Percentiles rank a stretch among this genome's conserved stretches.
Evolutionary conservation across 371 early-diverging fungal species (phyloP).

Genomic region (Mucor lusitanicus): DNA sequence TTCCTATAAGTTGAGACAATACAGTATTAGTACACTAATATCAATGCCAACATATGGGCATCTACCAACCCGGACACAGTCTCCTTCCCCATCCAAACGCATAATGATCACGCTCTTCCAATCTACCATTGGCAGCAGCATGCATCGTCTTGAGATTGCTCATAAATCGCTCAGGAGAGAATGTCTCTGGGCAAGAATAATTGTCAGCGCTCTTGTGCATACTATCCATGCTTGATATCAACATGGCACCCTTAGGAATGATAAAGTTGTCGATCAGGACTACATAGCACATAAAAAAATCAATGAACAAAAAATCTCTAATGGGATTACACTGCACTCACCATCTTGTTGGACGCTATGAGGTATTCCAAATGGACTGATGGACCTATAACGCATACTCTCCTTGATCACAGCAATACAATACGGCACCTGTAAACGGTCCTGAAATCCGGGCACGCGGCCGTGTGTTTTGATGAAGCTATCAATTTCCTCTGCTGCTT

Average conservation of each 20-base stretch:
- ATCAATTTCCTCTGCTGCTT: slow-evolving; percentile 11
- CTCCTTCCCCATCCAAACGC: slow-evolving; percentile 24
- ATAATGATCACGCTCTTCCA: slow-evolving; percentile 17
- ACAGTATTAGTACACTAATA: too few relatives aligned
- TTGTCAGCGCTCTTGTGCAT: slow-evolving; percentile 11
- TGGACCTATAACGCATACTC: slow-evolving; percentile 11
- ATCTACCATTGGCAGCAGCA: slow-evolving; percentile 12
- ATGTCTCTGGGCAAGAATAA: slow-evolving; percentile 13
- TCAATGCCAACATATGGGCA: too few relatives aligned
- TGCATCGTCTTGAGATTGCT: slow-evolving; percentile 9
- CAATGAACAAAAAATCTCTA: neutral
- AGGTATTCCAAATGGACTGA: slow-evolving; percentile 10
- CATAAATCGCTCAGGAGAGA: slow-evolving; percentile 20
- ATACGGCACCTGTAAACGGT: slow-evolving; percentile 12
- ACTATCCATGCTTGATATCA: slow-evolving; percentile 12
- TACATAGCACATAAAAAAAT: neutral
- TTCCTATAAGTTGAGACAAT: too few relatives aligned
- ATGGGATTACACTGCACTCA: neutral
- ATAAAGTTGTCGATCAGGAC: slow-evolving; percentile 10
- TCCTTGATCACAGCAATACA: slow-evolving; percentile 16
- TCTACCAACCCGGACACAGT: too few relatives aligned
- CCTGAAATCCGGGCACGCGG: slow-evolving; percentile 5
- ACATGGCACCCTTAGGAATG: slow-evolving; percentile 9
- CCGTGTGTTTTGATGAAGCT: neutral
- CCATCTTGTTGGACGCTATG: slow-evolving; percentile 11